Percentiles rank a stretch among this genome's conserved stretches.
These are phyloP conservation scores for Pichia cabralensis DNA, from an alignment of 805 yeast species.

Conservation along the genomic window DNA sequence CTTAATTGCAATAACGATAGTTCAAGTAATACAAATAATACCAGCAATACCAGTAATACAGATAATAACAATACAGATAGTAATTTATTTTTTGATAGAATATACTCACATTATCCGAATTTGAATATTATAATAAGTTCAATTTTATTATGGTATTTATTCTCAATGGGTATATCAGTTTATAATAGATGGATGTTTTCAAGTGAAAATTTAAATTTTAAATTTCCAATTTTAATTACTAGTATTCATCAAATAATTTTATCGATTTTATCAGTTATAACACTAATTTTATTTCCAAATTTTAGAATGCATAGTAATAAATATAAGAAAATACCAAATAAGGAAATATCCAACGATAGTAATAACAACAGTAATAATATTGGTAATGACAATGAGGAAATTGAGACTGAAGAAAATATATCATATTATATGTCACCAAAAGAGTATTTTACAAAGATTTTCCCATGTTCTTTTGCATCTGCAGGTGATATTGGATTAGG, in stretches of 20 bases:
- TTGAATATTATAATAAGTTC: constrained; percentile 19
- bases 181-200: constrained; percentile 99
- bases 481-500: constrained; percentile 94
- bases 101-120: constrained; percentile 19
- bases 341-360: constrained; percentile 1
- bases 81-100: constrained; percentile 1
- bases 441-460: constrained; percentile 42
- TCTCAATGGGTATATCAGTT: constrained; percentile 58
- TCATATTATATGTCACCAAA: constrained; percentile 22
- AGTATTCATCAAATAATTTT: constrained; percentile 74
- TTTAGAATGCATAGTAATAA: constrained; percentile 30
- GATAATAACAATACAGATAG: not conserved
- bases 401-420: not conserved
- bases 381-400: not conserved
- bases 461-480: constrained; percentile 81
- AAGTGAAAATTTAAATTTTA: constrained; percentile 55
- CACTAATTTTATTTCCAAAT: constrained; percentile 36
- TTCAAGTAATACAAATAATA: not conserved
- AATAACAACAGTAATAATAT: constrained; percentile 3
- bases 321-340: not conserved
- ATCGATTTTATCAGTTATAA: constrained; percentile 39
- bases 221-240: constrained; percentile 79
- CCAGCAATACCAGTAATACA: not conserved
- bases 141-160: constrained; percentile 48
- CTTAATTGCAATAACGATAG: no score